Conservation (phyloP, 192 early-diverging fungal species). For the Chytriomyces sp. region DNA sequence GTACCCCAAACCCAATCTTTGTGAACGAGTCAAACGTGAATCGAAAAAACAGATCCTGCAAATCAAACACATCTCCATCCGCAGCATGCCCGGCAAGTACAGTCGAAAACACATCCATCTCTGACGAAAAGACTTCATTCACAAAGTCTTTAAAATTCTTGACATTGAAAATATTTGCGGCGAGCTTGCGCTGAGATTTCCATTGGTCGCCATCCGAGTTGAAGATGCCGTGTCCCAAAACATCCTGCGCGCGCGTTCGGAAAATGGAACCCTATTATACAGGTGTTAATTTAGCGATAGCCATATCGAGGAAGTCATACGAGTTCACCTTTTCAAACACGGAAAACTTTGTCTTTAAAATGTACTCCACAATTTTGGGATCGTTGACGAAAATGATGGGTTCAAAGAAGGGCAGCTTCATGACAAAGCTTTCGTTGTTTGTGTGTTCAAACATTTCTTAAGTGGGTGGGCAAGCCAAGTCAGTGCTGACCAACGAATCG, state of each 20-base stretch:
- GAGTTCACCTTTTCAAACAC: slow-evolving; percentile 40
- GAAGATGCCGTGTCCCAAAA: slow-evolving; percentile 72
- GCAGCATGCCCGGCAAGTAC: slow-evolving; percentile 26
- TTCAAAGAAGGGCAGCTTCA: slow-evolving; percentile 23
- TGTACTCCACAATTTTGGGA: slow-evolving; percentile 41
- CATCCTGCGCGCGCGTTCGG: not conserved
- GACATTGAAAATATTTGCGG: slow-evolving; percentile 53
- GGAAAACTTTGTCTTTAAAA: slow-evolving; percentile 47
- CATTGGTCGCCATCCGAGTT: slow-evolving; percentile 72
- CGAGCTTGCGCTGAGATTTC: slow-evolving; percentile 66
- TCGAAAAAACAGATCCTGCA: slow-evolving; percentile 49
- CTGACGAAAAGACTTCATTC: slow-evolving; percentile 39
- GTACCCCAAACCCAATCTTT: slow-evolving; percentile 43
- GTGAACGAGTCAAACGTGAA: slow-evolving; percentile 50
- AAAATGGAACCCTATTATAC: not conserved
- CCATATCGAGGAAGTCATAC: not conserved
- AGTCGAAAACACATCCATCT: slow-evolving; percentile 31
- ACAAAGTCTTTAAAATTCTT: slow-evolving; percentile 48
- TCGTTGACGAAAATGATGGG: slow-evolving; percentile 33
- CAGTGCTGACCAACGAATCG: not conserved
- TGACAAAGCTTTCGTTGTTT: slow-evolving; percentile 12
- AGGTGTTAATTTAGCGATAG: not conserved
- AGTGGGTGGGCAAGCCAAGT: not conserved
- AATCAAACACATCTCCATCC: slow-evolving; percentile 28
- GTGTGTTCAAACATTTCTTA: slow-evolving; percentile 16